Evolutionary conservation across 805 yeast species (phyloP), one percentile per base, ranked within the genome.

Genomic region (Danielia oregonensis): DNA sequence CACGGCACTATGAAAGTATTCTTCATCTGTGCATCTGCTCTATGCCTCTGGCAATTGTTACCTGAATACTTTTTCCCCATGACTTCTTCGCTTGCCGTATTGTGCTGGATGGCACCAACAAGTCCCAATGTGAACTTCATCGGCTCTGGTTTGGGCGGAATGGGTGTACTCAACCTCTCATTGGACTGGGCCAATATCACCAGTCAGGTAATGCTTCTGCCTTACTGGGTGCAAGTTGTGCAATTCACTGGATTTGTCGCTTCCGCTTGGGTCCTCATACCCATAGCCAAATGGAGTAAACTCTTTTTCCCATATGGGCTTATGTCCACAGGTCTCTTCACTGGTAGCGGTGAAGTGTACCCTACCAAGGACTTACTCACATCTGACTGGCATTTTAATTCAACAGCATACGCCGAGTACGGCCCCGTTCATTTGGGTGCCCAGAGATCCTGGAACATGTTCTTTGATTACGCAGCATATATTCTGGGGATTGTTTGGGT

Each of bases 161-260:
- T 71, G 62, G 78, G 78, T 5, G 49, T 73, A 22, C 48, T 72
- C 36, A 73, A 73, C 40, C 51, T 72, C 16, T 57, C 76, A 1
- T 54, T 73, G 21, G 78, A 73, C 40, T 73, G 78, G 78, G 68
- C 76, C 35, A 73, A 73, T 42, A 70, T 73, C 33, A 69, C 78
- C 1, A 70, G 76, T 0, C 48, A 57, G 5, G 73, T 73, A 27
- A 66, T 73, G 76, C 44, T 72, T 43, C 61, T 62, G 31, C 78
- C 78, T 1, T 73, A 72, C 47, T 72, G 76, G 77, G 68, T 74
- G 12, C 74, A 69, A 34, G 66, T 65, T 12, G 58, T 72, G 29
- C 72, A 72, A 43, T 73, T 73, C 46, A 39, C 56, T 6, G 78
- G 72, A 1, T 73, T 70, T 57, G 65, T 57, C 0, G 11, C 62